Evolutionary conservation across 2,329 filamentous ascomycete species (phyloP).

Genomic region (Lecanicillium sp.): DNA sequence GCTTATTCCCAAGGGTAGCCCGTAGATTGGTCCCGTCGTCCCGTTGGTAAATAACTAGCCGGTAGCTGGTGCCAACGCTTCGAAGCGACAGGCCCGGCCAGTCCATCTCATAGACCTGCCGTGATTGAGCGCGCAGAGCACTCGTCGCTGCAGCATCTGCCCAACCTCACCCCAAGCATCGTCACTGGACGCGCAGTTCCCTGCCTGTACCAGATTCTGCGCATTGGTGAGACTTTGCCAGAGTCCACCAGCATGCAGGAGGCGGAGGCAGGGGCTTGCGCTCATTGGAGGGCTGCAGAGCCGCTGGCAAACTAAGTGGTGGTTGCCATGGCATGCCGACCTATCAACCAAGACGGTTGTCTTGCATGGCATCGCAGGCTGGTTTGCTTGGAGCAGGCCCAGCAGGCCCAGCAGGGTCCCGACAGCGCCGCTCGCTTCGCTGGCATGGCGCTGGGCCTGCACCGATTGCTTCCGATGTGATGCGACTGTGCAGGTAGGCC

Average conservation of each 20-base stretch:
- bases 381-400: conserved; percentile 6
- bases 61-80: conserved; percentile 1
- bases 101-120: neutral
- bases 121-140: neutral
- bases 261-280: conserved; percentile 6
- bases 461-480: conserved; percentile 9
- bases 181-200: neutral
- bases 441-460: too few species aligned
- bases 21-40: too few species aligned
- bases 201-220: conserved; percentile 3
- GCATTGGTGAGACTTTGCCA: conserved; percentile 8
- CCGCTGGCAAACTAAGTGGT: conserved; percentile 1
- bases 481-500: neutral
- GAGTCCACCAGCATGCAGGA: conserved; percentile 12
- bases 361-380: conserved; percentile 3
- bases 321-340: conserved; percentile 7
- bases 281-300: conserved; percentile 14
- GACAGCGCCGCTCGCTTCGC: neutral
- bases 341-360: conserved; percentile 10
- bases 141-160: neutral
- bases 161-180: neutral
- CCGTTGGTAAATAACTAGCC: too few species aligned
- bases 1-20: too few species aligned
- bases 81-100: too few species aligned
- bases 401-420: too few species aligned